Percentiles rank a stretch among this genome's conserved stretches.
These are phyloP conservation scores for Candida nitratophila DNA, from an alignment of 805 yeast species.

Conservation along the genomic window DNA sequence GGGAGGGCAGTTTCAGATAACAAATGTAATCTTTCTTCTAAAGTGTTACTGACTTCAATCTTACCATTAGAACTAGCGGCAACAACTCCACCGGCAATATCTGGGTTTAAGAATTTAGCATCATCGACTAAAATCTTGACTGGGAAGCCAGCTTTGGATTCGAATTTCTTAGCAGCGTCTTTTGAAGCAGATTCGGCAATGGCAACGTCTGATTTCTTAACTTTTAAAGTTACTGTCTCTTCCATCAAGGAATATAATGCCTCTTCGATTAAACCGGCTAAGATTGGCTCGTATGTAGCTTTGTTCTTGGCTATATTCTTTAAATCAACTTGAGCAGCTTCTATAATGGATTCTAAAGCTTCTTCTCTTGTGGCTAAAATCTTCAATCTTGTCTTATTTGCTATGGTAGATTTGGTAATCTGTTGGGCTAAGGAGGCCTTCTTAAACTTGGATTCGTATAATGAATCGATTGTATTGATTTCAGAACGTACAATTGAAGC, in stretches of 20 bases:
- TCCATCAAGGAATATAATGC: conserved; percentile 68
- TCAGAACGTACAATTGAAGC: conserved; percentile 91
- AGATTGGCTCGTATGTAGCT: conserved; percentile 56
- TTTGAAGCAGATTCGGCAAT: conserved; percentile 54
- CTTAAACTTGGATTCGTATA: conserved; percentile 76
- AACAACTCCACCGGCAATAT: conserved; percentile 79
- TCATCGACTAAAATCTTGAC: conserved; percentile 54
- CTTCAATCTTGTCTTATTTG: conserved; percentile 91
- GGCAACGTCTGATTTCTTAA: conserved; percentile 57
- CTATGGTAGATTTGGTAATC: conserved; percentile 90
- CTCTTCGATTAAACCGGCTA: conserved; percentile 78
- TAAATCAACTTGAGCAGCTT: conserved; percentile 58
- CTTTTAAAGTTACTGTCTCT: conserved; percentile 53
- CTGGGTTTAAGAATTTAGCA: conserved; percentile 48
- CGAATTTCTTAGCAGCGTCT: conserved; percentile 57
- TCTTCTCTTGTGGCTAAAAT: conserved; percentile 81
- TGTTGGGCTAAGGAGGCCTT: conserved; percentile 91
- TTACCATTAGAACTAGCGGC: conserved; percentile 66
- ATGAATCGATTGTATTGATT: conserved; percentile 77
- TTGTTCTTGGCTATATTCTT: conserved; percentile 48
- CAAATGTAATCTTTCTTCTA: conserved; percentile 86
- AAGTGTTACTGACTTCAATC: conserved; percentile 85
- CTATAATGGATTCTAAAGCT: conserved; percentile 67
- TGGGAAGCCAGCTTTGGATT: conserved; percentile 51
- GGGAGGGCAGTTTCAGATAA: conserved; percentile 85